phyloP scores from a whole-genome alignment of 164 flowering plant genomes.

The Magnolia changhungtana region DNA sequence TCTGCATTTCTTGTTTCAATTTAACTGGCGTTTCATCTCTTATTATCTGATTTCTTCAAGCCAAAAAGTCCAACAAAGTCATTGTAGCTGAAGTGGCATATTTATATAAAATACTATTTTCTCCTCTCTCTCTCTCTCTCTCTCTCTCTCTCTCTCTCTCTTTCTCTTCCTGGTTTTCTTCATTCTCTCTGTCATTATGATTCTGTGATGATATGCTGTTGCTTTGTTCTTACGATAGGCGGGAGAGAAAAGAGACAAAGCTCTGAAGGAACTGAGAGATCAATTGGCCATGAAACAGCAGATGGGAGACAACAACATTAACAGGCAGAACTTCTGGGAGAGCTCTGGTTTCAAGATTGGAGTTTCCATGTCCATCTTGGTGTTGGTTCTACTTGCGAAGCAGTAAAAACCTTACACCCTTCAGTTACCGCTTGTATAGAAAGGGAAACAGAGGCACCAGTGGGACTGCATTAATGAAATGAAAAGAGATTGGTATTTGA shows the following conservation, averaged over 20 bases:
- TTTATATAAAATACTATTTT: no score
- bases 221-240: constrained; percentile 34
- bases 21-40: neutral
- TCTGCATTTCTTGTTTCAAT: neutral
- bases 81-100: no score
- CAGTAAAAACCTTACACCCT: constrained; percentile 29
- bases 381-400: constrained; percentile 75
- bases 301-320: constrained; percentile 20
- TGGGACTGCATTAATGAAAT: neutral
- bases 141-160: neutral
- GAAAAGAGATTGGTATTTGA: neutral
- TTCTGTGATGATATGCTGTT: constrained; percentile 1
- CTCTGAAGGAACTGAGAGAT: constrained; percentile 75
- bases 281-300: constrained; percentile 55
- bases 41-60: no score
- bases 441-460: neutral
- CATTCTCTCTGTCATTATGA: neutral
- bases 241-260: constrained; percentile 85
- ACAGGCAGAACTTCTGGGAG: constrained; percentile 81
- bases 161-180: neutral
- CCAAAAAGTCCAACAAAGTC: no score
- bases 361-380: constrained; percentile 82
- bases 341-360: constrained; percentile 73
- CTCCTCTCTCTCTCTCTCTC: neutral
- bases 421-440: neutral